These are phyloP conservation scores for Linnemannia hyalina DNA, from an alignment of 192 early-diverging fungal genomes.

Conservation along the genomic window DNA sequence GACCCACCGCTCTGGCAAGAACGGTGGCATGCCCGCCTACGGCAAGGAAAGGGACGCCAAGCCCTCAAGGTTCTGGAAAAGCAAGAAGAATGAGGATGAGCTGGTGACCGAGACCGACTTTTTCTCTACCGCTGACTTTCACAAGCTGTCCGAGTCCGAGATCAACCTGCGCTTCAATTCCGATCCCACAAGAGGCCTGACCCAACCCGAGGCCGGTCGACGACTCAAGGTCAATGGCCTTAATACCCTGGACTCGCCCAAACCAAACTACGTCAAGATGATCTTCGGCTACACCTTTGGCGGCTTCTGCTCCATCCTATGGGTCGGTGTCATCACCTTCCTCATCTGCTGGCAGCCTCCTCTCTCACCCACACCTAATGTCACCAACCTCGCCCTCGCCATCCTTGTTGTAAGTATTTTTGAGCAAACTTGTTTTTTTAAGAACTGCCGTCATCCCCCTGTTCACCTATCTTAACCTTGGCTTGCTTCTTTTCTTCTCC, in stretches of 20 bases:
- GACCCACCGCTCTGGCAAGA: conserved; percentile 27
- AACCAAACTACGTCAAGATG: conserved; percentile 58
- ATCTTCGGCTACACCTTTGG: conserved; percentile 70
- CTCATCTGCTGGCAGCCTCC: conserved; percentile 76
- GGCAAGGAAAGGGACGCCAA: not conserved
- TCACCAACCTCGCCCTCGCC: conserved; percentile 70
- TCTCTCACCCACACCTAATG: conserved; percentile 59
- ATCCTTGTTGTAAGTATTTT: conserved; percentile 60
- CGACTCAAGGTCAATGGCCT: conserved; percentile 56
- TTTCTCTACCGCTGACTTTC: conserved; percentile 48
- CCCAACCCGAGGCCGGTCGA: conserved; percentile 27
- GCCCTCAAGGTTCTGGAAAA: conserved; percentile 1
- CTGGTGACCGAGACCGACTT: conserved; percentile 41
- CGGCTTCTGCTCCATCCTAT: conserved; percentile 79
- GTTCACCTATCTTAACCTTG: not conserved
- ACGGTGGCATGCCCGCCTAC: not conserved
- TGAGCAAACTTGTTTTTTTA: not conserved
- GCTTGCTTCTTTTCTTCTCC: not conserved
- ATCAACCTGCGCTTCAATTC: conserved; percentile 55
- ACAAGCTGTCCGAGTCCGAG: conserved; percentile 57
- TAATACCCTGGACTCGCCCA: conserved; percentile 53
- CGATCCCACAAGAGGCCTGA: conserved; percentile 42
- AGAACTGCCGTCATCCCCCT: not conserved
- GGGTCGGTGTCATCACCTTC: conserved; percentile 76
- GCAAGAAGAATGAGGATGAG: conserved; percentile 19